These are phyloP conservation scores for Diaporthe amygdali DNA, from an alignment of 2,329 filamentous ascomycete species.

Conservation along the genomic window DNA sequence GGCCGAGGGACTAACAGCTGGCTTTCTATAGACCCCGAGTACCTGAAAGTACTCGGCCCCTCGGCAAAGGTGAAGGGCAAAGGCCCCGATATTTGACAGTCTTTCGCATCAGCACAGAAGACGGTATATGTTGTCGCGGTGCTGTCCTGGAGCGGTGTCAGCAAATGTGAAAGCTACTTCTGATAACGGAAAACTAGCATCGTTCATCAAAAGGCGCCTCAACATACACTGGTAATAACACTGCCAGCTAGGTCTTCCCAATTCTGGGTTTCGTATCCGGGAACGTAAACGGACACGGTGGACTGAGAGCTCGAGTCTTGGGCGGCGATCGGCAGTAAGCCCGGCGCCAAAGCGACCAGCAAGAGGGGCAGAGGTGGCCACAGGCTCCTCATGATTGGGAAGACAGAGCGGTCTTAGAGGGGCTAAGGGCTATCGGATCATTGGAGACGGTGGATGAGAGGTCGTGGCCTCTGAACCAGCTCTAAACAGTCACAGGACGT, in stretches of 20 bases:
- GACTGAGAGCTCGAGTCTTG: slow-evolving; percentile 35
- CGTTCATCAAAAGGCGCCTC: slow-evolving; percentile 28
- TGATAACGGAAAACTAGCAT: background rate
- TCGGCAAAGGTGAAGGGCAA: slow-evolving; percentile 54
- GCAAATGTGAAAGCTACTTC: background rate
- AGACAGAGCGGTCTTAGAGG: slow-evolving; percentile 2
- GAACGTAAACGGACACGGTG: slow-evolving; percentile 51
- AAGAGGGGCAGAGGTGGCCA: slow-evolving; percentile 15
- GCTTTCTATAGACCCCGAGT: slow-evolving; percentile 16
- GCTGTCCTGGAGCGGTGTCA: slow-evolving; percentile 37
- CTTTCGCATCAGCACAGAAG: slow-evolving; percentile 49
- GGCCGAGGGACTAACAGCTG: background rate
- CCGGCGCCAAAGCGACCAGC: slow-evolving; percentile 18
- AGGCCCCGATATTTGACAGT: slow-evolving; percentile 50
- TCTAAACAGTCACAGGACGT: background rate
- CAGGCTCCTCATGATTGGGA: slow-evolving; percentile 17
- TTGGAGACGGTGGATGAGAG: slow-evolving; percentile 5
- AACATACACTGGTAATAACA: slow-evolving; percentile 47
- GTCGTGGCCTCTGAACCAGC: slow-evolving; percentile 2
- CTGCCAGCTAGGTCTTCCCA: slow-evolving; percentile 53
- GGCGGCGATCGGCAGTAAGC: slow-evolving; percentile 25
- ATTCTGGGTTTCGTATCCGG: slow-evolving; percentile 45
- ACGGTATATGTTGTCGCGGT: slow-evolving; percentile 52
- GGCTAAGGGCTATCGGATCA: slow-evolving; percentile 2
- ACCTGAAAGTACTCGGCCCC: slow-evolving; percentile 46